phyloP scores from a whole-genome alignment of 805 yeast species.

The Yamadazyma sp. region DNA sequence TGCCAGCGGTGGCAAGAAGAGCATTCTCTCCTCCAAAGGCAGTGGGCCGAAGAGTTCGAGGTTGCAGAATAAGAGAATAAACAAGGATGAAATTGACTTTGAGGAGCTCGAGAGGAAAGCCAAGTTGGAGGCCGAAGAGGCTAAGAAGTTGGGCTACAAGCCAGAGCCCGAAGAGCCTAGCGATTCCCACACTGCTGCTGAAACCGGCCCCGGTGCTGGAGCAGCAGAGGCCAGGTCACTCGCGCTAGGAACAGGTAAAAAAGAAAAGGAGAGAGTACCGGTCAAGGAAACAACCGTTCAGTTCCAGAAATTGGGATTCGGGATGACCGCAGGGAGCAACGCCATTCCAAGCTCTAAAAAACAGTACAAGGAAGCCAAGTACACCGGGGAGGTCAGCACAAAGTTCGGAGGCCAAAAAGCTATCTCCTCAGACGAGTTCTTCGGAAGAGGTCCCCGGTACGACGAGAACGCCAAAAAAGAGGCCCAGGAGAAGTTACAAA shows the following conservation, averaged over 20 bases:
- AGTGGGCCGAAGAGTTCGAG: constrained; percentile 58
- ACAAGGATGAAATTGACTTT: constrained; percentile 55
- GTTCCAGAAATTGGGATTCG: constrained; percentile 84
- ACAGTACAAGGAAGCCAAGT: constrained; percentile 55
- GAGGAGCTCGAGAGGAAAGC: constrained; percentile 75
- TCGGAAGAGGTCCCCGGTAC: constrained; percentile 78
- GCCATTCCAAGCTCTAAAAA: constrained; percentile 29
- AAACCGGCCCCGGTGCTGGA: no score
- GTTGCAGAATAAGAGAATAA: constrained; percentile 49
- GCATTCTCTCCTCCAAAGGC: constrained; percentile 49
- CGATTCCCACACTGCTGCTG: background rate
- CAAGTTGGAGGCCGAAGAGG: constrained; percentile 74
- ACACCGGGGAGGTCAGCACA: constrained; percentile 71
- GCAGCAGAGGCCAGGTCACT: background rate
- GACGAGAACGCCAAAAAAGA: constrained; percentile 78
- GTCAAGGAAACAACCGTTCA: constrained; percentile 58
- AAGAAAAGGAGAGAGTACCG: constrained; percentile 22
- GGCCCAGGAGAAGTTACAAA: constrained; percentile 76
- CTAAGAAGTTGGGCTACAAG: constrained; percentile 52
- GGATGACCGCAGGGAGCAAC: constrained; percentile 73
- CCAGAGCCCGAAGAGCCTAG: constrained; percentile 24
- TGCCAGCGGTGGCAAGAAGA: constrained; percentile 17
- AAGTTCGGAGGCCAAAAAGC: constrained; percentile 90
- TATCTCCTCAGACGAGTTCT: constrained; percentile 91
- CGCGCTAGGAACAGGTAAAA: constrained; percentile 6